A percentile compares a stretch with the other conserved stretches of the same genome.
These are phyloP conservation scores for Penicillium odoratum DNA, from an alignment of 495 filamentous ascomycete genomes.

Conservation along the genomic window DNA sequence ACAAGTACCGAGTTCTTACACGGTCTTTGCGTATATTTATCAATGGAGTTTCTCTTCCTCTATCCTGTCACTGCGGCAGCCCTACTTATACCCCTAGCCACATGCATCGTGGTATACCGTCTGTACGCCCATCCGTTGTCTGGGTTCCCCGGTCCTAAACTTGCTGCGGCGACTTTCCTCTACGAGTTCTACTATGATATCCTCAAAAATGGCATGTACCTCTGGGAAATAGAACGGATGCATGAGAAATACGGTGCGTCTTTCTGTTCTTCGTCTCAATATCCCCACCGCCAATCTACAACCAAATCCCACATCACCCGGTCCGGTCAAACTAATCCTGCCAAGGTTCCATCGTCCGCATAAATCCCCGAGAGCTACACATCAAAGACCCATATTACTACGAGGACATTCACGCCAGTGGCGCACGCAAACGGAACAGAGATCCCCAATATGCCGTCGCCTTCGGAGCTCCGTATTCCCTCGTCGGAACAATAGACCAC, in stretches of 20 bases:
- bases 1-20: not conserved
- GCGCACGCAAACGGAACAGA: slow-evolving; percentile 1
- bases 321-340: not conserved
- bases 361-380: slow-evolving; percentile 8
- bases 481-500: slow-evolving; percentile 4
- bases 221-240: slow-evolving; percentile 46
- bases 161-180: slow-evolving; percentile 43
- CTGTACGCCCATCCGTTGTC: slow-evolving; percentile 40
- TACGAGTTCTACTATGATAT: slow-evolving; percentile 56
- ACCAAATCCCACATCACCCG: not conserved
- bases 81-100: slow-evolving; percentile 1
- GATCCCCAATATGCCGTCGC: slow-evolving; percentile 3
- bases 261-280: not conserved
- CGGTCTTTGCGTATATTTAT: not conserved
- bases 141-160: slow-evolving; percentile 48
- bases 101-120: slow-evolving; percentile 28
- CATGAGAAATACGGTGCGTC: slow-evolving; percentile 44
- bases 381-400: slow-evolving; percentile 9
- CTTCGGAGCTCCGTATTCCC: slow-evolving; percentile 3
- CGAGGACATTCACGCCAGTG: slow-evolving; percentile 5
- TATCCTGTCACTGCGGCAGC: slow-evolving; percentile 3
- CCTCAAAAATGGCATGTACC: slow-evolving; percentile 43
- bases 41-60: slow-evolving; percentile 14
- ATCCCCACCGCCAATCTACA: slow-evolving; percentile 1
- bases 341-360: slow-evolving; percentile 6